phyloP scores from a whole-genome alignment of 192 early-diverging fungal species.

The Gamsiella multidivaricata region DNA sequence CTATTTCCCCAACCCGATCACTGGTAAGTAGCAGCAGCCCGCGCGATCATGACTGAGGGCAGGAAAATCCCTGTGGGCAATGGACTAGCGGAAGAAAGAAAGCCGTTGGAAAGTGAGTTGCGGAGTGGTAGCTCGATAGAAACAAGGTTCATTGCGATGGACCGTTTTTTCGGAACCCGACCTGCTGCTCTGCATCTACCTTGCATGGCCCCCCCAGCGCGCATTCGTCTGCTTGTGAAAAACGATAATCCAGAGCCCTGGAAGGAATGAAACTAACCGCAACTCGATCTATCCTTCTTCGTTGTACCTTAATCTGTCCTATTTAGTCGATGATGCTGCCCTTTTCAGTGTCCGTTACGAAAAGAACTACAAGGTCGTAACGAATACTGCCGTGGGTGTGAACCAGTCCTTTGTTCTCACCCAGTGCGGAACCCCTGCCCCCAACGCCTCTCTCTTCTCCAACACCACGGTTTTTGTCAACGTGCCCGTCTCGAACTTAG shows the following conservation, averaged over 20 bases:
- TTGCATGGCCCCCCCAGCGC: no score
- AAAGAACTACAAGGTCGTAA: conserved; percentile 76
- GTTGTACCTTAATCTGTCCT: not conserved
- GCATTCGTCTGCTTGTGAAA: no score
- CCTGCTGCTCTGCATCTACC: no score
- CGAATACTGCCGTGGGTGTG: conserved; percentile 55
- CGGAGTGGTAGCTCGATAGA: no score
- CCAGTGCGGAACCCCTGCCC: conserved; percentile 77
- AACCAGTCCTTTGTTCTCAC: conserved; percentile 72
- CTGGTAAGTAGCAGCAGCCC: conserved; percentile 44
- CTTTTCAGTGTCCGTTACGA: conserved; percentile 73
- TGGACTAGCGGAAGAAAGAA: not conserved
- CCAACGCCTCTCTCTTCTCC: conserved; percentile 51
- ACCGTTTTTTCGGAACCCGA: conserved; percentile 1
- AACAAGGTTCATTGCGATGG: not conserved
- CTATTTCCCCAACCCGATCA: conserved; percentile 61
- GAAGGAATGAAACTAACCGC: no score
- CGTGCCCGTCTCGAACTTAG: conserved; percentile 58
- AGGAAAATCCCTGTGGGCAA: no score
- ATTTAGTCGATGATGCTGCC: conserved; percentile 61
- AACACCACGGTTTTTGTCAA: conserved; percentile 56
- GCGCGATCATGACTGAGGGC: no score
- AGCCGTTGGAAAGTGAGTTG: not conserved
- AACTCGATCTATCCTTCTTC: not conserved
- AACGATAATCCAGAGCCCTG: no score